phyloP scores from a whole-genome alignment of 805 yeast genomes.

The Saccharomycopsis oosterbeekiorum region DNA sequence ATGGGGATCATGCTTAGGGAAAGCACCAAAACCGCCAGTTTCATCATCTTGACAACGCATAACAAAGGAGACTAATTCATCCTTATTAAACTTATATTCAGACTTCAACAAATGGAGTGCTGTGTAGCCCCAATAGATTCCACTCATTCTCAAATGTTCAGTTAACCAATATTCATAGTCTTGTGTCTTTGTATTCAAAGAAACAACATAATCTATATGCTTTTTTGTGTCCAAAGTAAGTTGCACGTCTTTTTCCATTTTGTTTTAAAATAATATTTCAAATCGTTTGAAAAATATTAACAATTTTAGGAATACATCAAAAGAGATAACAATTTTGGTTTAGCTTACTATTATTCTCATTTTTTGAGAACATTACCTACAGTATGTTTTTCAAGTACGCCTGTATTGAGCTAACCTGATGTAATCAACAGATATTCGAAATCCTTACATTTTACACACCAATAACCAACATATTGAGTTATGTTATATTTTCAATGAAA shows the following conservation, averaged over 20 bases:
- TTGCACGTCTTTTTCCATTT: neutral
- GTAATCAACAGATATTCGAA: too few species aligned
- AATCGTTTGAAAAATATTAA: too few species aligned
- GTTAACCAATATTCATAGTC: slow-evolving; percentile 77
- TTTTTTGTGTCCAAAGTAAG: slow-evolving; percentile 25
- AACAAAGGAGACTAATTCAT: slow-evolving; percentile 61
- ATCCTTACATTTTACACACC: neutral
- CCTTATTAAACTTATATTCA: slow-evolving; percentile 44
- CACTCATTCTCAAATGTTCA: slow-evolving; percentile 85
- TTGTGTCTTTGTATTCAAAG: slow-evolving; percentile 44
- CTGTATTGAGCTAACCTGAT: too few species aligned
- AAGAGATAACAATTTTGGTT: too few species aligned
- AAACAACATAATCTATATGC: slow-evolving; percentile 48
- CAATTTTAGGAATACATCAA: too few species aligned
- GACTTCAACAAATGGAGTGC: slow-evolving; percentile 56
- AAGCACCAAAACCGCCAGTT: slow-evolving; percentile 82
- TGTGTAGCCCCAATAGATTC: slow-evolving; percentile 90
- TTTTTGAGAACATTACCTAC: too few species aligned
- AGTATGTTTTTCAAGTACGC: too few species aligned
- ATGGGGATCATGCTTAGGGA: slow-evolving; percentile 85
- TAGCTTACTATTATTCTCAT: too few species aligned
- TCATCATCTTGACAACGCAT: slow-evolving; percentile 30
- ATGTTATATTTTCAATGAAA: too few species aligned
- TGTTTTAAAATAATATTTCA: neutral
- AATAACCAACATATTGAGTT: too few species aligned